Evolutionary conservation across 768 basidiomycete species (phyloP), one percentile per base, ranked within the genome.

Genomic region (Amanita subjunquillea): DNA sequence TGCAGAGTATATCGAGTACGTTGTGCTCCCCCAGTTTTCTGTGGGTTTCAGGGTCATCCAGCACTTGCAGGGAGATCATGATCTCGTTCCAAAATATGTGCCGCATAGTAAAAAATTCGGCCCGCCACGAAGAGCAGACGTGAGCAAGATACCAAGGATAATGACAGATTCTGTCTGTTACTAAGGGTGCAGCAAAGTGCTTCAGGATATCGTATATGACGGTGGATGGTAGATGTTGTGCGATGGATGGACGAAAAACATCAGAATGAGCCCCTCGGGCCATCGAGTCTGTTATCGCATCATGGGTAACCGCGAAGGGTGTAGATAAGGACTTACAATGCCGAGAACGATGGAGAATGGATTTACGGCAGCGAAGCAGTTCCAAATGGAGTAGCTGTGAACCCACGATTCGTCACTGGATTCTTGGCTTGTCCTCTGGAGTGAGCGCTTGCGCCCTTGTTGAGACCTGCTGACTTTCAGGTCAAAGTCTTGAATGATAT

Each of bases 181-280:
- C 13, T 29, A 50, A 20, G 4, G 49, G 25, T 22, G 49, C 15
- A 25, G 49, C 15, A 29, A 50, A 41, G 20, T 50, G 25, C 22
- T 41, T 27, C 8, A 50, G 20, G 0, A 62, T 86, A 25, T 46
- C n/a, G 22, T 17, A 29, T 7, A 52, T 17, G 17, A 40, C 34
- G 29, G 32, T 42, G 10, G 51, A 42, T 4, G 50, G 50, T 25
- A 25, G 27, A 22, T 15, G 15, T 29, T 30, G 29, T 6, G 48
- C 37, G 13, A 30, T 17, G 29, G 48, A 49, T 12, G 34, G 4
- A 34, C 34, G 10, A 34, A 34, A 34, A 34, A 12, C 12, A 34
- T 13, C 34, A 13, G 34, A 34, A 34, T 13, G 34, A 34, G 13
- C 34, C 34, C 3, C 34, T 13, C 34, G 34, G 34, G 34, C 34